Base-by-base conservation (phyloP, 345 rosid species). In the Alliaria petiolata region DNA sequence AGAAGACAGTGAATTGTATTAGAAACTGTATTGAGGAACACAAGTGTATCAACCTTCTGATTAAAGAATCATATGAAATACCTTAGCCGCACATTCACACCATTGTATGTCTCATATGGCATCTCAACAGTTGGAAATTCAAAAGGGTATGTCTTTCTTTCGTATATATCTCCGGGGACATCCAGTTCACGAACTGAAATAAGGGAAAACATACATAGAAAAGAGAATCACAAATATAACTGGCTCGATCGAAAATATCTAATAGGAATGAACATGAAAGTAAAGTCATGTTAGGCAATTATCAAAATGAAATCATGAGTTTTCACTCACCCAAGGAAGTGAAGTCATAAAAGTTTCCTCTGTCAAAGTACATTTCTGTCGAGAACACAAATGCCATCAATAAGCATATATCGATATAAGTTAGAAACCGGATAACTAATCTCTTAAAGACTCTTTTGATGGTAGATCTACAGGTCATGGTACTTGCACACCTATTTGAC, bases 91-190 rank as follows among this genome's bases (percentile, higher is more conserved):
- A 93, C 96, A 83, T 93, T 91, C 46, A 93, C 92, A 69, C 98
- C 98, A 72, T 76, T 89, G 74, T 95, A 88, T 19, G 99, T 83
- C 81, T 95, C 99, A 49, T 95, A 89, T 6, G 99, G 99, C 99
- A 95, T 95, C 85, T 95, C 99, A 20, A 95, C 99, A 0, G 95
- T 91, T 53, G 99, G 85, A 80, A 95, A 95, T 53, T 95, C 99
- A 73, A 95, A 95, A 8, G 96, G 86, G 63, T 89, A 95, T 13
- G 96, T 80, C 81, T 95, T 95, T 58, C 84, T 84, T 72, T 95
- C 99, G 56, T 88, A 88, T 74, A 95, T 78, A 44, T 93, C 97
- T 73, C 98, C 97, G 67, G 97, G 98, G 67, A 93, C 86, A 83
- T 93, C 98, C 85, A 93, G 71, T 77, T 93, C 97, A 62, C 96